Conservation (phyloP, 75 land plant species). For the Azolla pinnata region DNA sequence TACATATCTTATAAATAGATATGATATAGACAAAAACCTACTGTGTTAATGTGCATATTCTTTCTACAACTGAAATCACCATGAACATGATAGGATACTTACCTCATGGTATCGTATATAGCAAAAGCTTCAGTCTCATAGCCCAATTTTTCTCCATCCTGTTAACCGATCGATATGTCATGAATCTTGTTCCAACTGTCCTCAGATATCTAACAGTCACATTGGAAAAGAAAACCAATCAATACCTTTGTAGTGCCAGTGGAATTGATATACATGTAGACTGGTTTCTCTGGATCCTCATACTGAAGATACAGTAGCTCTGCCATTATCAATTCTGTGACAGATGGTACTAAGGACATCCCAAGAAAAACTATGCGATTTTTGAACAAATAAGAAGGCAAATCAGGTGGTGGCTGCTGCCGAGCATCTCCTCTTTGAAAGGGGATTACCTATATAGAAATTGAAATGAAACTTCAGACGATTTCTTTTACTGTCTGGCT, state of each 20-base stretch:
- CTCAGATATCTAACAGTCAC: no score
- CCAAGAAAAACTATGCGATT: slow-evolving; percentile 89
- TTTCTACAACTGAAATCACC: no score
- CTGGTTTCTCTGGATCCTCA: slow-evolving; percentile 67
- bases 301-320: slow-evolving; percentile 76
- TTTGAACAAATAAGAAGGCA: slow-evolving; percentile 82
- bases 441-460: slow-evolving; percentile 62
- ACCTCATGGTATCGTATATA: slow-evolving; percentile 86
- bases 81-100: no score
- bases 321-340: slow-evolving; percentile 77
- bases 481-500: no score
- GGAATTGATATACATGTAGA: slow-evolving; percentile 86
- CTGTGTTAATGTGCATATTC: no score
- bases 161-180: slow-evolving; percentile 5
- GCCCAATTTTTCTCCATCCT: slow-evolving; percentile 82
- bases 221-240: no score
- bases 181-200: slow-evolving; percentile 5
- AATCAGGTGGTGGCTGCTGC: slow-evolving; percentile 89
- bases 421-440: slow-evolving; percentile 68
- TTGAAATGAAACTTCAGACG: background rate
- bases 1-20: background rate
- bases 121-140: slow-evolving; percentile 96
- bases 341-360: slow-evolving; percentile 78
- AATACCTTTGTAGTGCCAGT: slow-evolving; percentile 85
- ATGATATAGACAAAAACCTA: no score